Evolutionary conservation across 2,329 filamentous ascomycete species (phyloP), one percentile per base, ranked within the genome.

Genomic region (Phialocephala subalpina): DNA sequence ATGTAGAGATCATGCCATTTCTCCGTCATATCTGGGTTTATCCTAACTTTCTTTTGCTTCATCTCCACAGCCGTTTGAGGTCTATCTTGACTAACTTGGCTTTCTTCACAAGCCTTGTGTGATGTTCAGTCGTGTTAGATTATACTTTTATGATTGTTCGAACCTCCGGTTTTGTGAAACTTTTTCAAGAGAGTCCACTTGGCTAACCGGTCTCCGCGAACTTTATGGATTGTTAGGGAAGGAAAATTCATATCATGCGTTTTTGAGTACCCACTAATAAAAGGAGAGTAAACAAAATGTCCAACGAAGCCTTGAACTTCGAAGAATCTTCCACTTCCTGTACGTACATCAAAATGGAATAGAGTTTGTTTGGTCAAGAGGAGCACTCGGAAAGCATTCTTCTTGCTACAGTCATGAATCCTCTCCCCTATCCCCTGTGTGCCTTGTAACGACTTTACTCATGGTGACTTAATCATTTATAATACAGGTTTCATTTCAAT

Each of bases 31-130:
- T 18, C 49, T 53, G n/a, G 49, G 49, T 16, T 16, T 25, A 29
- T 53, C 49, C 49, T n/a, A 53, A 5, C 2, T 33, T 53, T 33
- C 14, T 53, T 29, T 53, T 18, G 2, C 12, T 27, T 14, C 49
- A 53, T 22, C 49, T 53, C 18, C 11, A 22, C 49, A 52, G 27
- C n/a, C 12, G 49, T 53, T 53, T 53, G 49, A 53, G n/a, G 11
- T 53, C 18, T 25, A 33, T 29, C 49, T 33, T 53, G 25, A 53
- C 5, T 53, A 8, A 53, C 25, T 53, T 53, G 49, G 25, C 25
- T 53, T 29, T 33, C 25, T 16, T 22, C 22, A 27, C n/a, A 18
- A 29, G 49, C 49, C 25, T 53, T 53, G 49, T 53, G 12, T 27
- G 16, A 53, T 14, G 25, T 29, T 53, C 49, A 29, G 49, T 25